A percentile compares a stretch with the other conserved stretches of the same genome.
These are phyloP conservation scores for Caryopteris hybrid DNA, from an alignment of 305 asterid genomes.

Conservation along the genomic window DNA sequence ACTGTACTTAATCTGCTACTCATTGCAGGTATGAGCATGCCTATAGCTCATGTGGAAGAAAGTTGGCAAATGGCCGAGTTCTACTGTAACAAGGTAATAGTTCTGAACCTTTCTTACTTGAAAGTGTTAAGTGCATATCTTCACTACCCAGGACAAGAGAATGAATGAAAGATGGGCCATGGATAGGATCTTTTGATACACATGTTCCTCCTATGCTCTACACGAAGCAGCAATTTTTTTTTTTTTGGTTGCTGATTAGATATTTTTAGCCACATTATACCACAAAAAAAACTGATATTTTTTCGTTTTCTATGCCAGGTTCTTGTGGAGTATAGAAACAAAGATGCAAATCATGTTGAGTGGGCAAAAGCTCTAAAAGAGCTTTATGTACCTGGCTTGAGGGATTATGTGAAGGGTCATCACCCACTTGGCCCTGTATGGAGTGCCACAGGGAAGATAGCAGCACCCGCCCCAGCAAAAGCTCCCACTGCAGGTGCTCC, in stretches of 20 bases:
- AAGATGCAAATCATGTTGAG: conserved; percentile 87
- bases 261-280: conserved; percentile 1
- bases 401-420: conserved; percentile 88
- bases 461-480: conserved; percentile 53
- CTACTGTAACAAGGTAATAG: conserved; percentile 77
- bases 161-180: not conserved
- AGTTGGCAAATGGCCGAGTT: conserved; percentile 99
- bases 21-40: conserved; percentile 88
- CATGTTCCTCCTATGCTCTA: not conserved
- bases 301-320: conserved; percentile 38
- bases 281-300: conserved; percentile 2
- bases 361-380: conserved; percentile 98
- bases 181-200: not conserved
- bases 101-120: conserved; percentile 8
- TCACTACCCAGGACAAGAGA: not conserved
- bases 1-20: conserved; percentile 13
- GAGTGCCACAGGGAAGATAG: conserved; percentile 70
- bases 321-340: conserved; percentile 90
- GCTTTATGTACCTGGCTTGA: conserved; percentile 91
- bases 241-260: conserved; percentile 2
- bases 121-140: not conserved
- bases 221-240: not conserved
- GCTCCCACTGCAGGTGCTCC: conserved; percentile 57
- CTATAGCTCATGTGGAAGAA: conserved; percentile 94
- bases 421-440: conserved; percentile 97